Percentiles rank a stretch among this genome's conserved stretches.
Conservation (phyloP, 768 basidiomycete genomes). For the Suillus tomentosus region DNA sequence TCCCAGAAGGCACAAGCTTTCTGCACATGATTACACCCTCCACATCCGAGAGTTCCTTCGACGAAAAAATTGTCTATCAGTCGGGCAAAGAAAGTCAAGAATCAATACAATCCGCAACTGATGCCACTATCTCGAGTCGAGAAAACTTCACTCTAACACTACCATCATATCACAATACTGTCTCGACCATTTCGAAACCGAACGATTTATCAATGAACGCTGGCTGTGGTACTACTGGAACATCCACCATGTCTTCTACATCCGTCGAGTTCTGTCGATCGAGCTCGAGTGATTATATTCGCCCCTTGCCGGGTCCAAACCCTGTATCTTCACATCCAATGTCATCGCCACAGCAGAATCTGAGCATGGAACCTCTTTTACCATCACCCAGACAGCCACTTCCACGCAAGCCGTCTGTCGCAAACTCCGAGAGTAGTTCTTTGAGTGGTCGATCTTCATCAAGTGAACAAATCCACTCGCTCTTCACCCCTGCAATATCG, state of each 20-base stretch:
- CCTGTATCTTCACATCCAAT: constrained; percentile 17
- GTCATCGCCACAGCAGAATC: constrained; percentile 17
- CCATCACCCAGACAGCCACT: constrained; percentile 18
- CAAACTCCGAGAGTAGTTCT: constrained; percentile 27
- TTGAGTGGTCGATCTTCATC: constrained; percentile 16
- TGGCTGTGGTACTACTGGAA: constrained; percentile 10
- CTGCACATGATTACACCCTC: constrained; percentile 32
- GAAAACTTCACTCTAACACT: constrained; percentile 19
- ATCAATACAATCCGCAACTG: constrained; percentile 9
- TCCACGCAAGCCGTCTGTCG: constrained; percentile 25
- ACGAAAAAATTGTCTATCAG: constrained; percentile 29
- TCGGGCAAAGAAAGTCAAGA: constrained; percentile 24
- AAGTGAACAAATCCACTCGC: constrained; percentile 17
- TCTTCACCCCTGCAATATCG: constrained; percentile 22
- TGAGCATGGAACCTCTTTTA: constrained; percentile 17
- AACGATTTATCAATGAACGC: background rate
- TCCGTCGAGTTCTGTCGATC: constrained; percentile 17
- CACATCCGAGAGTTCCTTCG: constrained; percentile 18
- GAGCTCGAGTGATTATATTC: constrained; percentile 3
- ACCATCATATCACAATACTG: constrained; percentile 27
- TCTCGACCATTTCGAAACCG: constrained; percentile 25
- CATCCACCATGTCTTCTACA: constrained; percentile 10
- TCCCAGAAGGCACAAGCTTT: constrained; percentile 33
- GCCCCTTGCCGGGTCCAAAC: constrained; percentile 16
- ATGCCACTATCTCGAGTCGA: constrained; percentile 4